Conservation (phyloP, 2,329 filamentous ascomycete species). For the Hymenoscyphus repandus region DNA sequence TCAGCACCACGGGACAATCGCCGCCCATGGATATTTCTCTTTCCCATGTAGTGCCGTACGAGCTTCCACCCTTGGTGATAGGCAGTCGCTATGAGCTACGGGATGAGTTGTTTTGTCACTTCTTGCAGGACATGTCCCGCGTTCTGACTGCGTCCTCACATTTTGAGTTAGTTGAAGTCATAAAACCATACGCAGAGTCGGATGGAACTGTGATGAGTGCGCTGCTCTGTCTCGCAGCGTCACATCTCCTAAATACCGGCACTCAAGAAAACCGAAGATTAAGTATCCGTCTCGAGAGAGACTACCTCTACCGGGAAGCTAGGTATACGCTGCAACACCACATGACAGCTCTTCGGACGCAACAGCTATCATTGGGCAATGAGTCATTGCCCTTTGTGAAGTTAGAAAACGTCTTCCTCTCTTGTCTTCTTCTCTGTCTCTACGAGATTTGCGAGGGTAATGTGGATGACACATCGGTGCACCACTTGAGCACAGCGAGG, state of each 20-base stretch:
- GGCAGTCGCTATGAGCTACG: slow-evolving; percentile 17
- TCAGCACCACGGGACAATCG: too few species aligned
- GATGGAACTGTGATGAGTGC: slow-evolving; percentile 18
- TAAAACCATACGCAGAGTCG: slow-evolving; percentile 17
- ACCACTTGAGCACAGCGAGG: slow-evolving; percentile 15
- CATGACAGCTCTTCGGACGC: background rate
- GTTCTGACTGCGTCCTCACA: slow-evolving; percentile 7
- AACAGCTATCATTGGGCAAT: too few species aligned
- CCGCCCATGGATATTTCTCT: too few species aligned
- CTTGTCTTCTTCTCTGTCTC: slow-evolving; percentile 17
- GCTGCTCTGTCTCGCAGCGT: slow-evolving; percentile 17
- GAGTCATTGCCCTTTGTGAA: background rate
- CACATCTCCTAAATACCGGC: slow-evolving; percentile 7
- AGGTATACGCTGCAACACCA: background rate
- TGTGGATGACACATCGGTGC: slow-evolving; percentile 9
- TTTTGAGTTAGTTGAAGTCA: slow-evolving; percentile 15
- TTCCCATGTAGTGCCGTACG: background rate
- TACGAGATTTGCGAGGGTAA: slow-evolving; percentile 21
- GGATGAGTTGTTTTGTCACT: slow-evolving; percentile 17
- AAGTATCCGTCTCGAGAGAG: slow-evolving; percentile 9
- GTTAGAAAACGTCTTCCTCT: slow-evolving; percentile 10
- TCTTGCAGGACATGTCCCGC: slow-evolving; percentile 12
- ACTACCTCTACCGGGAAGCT: slow-evolving; percentile 11
- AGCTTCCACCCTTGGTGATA: slow-evolving; percentile 14
- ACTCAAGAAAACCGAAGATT: background rate